A percentile compares a stretch with the other conserved stretches of the same genome.
Conservation (phyloP, 257 asterid genomes). For the Ballota nigra region DNA sequence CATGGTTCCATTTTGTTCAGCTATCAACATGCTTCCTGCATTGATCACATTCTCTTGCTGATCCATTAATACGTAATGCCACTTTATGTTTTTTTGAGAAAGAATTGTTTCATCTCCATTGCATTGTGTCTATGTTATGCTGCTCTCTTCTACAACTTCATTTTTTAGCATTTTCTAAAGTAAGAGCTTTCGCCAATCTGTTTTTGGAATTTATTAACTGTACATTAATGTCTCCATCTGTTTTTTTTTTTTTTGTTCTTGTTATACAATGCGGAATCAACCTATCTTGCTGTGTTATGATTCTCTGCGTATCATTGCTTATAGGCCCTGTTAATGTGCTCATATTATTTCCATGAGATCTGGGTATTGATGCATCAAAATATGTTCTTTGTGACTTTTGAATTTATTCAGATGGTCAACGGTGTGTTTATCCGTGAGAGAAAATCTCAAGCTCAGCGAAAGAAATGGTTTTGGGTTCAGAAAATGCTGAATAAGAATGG, state of each 20-base stretch:
- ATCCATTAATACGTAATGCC: constrained; percentile 33
- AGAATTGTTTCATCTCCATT: background rate
- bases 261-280: background rate
- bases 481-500: background rate
- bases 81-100: background rate
- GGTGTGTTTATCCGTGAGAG: background rate
- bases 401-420: background rate
- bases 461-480: background rate
- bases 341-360: background rate
- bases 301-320: background rate
- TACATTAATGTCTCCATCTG: background rate
- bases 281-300: background rate
- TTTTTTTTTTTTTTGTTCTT: no score
- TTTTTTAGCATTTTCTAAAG: background rate
- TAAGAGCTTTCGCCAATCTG: background rate
- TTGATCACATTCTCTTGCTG: constrained; percentile 65
- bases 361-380: background rate
- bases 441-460: background rate
- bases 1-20: constrained; percentile 20
- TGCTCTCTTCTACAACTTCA: background rate
- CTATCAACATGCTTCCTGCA: constrained; percentile 45
- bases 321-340: background rate
- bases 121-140: background rate
- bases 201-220: background rate
- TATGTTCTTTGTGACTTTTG: background rate